Conservation (phyloP, 306 rosid genomes). For the Vigna radiata region DNA sequence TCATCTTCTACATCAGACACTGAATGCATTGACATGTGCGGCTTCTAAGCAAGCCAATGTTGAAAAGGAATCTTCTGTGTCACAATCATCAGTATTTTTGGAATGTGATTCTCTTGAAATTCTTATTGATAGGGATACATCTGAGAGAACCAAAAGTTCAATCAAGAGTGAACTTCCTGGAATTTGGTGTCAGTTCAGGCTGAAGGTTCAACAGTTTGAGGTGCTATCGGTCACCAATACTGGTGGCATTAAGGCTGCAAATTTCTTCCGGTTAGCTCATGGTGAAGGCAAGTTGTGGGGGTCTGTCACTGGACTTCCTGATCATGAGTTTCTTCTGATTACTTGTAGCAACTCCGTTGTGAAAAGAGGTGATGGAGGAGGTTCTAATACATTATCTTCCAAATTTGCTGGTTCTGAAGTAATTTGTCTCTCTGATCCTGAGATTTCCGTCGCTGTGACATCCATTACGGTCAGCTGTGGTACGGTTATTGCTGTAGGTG, state of each 20-base stretch:
- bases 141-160: slow-evolving; percentile 60
- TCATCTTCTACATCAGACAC: slow-evolving; percentile 64
- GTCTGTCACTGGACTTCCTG: slow-evolving; percentile 62
- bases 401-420: slow-evolving; percentile 86
- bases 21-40: slow-evolving; percentile 55
- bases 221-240: slow-evolving; percentile 75
- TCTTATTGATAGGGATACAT: slow-evolving; percentile 61
- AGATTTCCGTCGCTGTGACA: slow-evolving; percentile 57
- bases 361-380: slow-evolving; percentile 96
- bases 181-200: slow-evolving; percentile 70
- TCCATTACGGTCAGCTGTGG: slow-evolving; percentile 81
- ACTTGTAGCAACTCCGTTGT: slow-evolving; percentile 71
- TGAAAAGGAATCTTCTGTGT: slow-evolving; percentile 53
- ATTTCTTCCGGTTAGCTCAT: slow-evolving; percentile 84
- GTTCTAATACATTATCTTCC: slow-evolving; percentile 86
- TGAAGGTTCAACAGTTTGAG: slow-evolving; percentile 72
- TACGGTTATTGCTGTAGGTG: slow-evolving; percentile 82
- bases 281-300: slow-evolving; percentile 91
- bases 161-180: slow-evolving; percentile 95
- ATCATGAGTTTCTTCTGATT: slow-evolving; percentile 81
- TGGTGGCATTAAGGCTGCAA: slow-evolving; percentile 73
- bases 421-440: slow-evolving; percentile 77
- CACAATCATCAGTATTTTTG: slow-evolving; percentile 73
- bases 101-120: slow-evolving; percentile 70
- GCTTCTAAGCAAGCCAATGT: slow-evolving; percentile 51